Evolutionary conservation across 371 early-diverging fungal genomes (phyloP).

Genomic region (Sporodiniella umbellata): DNA sequence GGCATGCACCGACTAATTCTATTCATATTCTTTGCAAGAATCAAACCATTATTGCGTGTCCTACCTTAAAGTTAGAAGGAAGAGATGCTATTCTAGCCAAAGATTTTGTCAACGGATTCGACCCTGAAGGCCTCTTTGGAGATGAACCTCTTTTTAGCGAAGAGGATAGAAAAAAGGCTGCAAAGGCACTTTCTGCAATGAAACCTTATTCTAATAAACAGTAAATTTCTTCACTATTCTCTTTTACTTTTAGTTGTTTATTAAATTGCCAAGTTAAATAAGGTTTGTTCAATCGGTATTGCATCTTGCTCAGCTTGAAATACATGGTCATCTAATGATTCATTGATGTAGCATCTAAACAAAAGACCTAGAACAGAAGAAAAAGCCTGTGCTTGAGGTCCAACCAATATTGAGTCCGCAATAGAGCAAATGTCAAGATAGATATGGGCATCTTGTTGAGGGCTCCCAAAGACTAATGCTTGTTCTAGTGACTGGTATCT

Average conservation of each 20-base stretch:
- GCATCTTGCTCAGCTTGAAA: conserved; percentile 16
- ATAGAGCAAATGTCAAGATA: conserved; percentile 13
- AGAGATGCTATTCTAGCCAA: conserved; percentile 53
- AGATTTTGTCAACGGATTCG: conserved; percentile 79
- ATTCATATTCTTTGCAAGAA: conserved; percentile 47
- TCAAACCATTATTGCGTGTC: conserved; percentile 37
- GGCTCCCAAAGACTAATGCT: conserved; percentile 4
- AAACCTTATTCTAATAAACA: neutral
- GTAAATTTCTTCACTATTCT: too few species aligned
- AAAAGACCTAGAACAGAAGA: conserved; percentile 8
- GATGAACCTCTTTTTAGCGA: neutral
- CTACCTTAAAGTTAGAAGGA: conserved; percentile 56
- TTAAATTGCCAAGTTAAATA: conserved; percentile 13
- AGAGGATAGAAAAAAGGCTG: neutral
- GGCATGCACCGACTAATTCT: conserved; percentile 28
- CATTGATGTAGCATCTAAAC: conserved; percentile 3
- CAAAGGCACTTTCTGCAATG: neutral
- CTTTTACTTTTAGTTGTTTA: too few species aligned
- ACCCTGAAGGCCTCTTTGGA: conserved; percentile 13
- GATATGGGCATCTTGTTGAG: neutral
- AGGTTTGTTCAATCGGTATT: conserved; percentile 7
- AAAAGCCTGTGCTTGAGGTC: conserved; percentile 13
- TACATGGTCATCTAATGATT: neutral
- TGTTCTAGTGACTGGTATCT: conserved; percentile 7
- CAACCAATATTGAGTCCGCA: conserved; percentile 15